Evolutionary conservation across 108 stramenopile genomes (phyloP), one percentile per base, ranked within the genome.

Genomic region (Nannochloropsis gaditana): DNA sequence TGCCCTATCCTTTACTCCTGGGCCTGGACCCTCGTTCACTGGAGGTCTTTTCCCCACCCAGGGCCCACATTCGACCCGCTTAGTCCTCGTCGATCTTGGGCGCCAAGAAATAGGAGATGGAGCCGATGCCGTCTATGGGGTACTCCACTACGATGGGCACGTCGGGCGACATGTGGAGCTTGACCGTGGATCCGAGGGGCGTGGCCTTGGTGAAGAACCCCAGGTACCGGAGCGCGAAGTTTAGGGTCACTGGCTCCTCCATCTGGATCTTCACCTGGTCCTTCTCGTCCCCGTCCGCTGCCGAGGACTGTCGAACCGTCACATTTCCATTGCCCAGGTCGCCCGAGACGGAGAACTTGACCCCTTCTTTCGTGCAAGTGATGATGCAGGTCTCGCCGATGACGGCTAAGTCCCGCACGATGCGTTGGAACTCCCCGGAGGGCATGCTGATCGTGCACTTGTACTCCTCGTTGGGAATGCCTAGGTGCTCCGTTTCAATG

Each of bases 381-480:
- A 98, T 98, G 87, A 94, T 94, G 93, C 95, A 96, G 17, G 98
- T 97, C 81, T 99, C 98, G 50, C 99, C 99, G 82, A 99, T 89
- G 21, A 98, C 96, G 91, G 94, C 92, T 44, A 99, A 91, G 87
- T 99, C 99, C 83, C 95, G 93, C 83, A 98, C 94, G 92, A 99
- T 99, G 43, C 99, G 92, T 87, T 97, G 95, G 89, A 98, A 99
- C 92, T 99, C 99, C 41, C 84, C 86, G 43, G 95, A 93, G 44
- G 96, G 95, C 96, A 99, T 97, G 84, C 92, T 89, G 87, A 99
- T 93, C 45, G 93, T 97, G 89, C 95, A 95, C 90, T 96, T 97
- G 96, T 99, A 99, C 50, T 97, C 96, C 42, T 96, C 97, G 85
- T 98, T 97, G 3, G 99, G 99, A 85, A 99, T 98, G 82, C 96